phyloP scores from a whole-genome alignment of 2,329 filamentous ascomycete species.

The Cytospora mali region DNA sequence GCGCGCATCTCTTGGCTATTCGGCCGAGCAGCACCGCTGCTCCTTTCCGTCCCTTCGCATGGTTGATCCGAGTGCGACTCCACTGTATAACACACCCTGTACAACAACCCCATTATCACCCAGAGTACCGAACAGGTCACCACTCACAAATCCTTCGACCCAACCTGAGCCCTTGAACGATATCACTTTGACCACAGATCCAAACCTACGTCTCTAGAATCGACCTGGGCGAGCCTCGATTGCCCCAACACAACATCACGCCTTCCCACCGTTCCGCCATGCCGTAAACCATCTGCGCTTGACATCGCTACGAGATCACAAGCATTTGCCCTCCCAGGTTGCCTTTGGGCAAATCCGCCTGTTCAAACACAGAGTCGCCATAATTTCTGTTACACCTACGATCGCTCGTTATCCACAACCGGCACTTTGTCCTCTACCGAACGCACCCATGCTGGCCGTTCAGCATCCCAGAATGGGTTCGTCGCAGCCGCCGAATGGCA shows the following conservation, averaged over 20 bases:
- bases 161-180: slow-evolving; percentile 2
- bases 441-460: slow-evolving; percentile 60
- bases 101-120: slow-evolving; percentile 5
- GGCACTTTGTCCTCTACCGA: slow-evolving; percentile 27
- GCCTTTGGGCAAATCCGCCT: not conserved
- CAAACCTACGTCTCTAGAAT: not conserved
- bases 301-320: slow-evolving; percentile 7
- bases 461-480: slow-evolving; percentile 62
- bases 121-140: slow-evolving; percentile 6
- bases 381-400: not conserved
- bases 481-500: slow-evolving; percentile 56
- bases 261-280: slow-evolving; percentile 1
- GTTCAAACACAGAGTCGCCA: not conserved
- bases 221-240: not conserved
- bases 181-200: not conserved
- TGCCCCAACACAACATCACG: not conserved
- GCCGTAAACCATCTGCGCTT: slow-evolving; percentile 7
- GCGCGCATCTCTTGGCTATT: not conserved
- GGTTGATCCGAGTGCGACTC: slow-evolving; percentile 3
- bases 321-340: not conserved
- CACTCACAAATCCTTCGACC: not conserved
- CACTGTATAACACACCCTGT: slow-evolving; percentile 12
- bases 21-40: slow-evolving; percentile 13
- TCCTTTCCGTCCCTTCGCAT: slow-evolving; percentile 8
- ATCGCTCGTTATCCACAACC: slow-evolving; percentile 14